These are phyloP conservation scores for Prototheca wickerhamii DNA, from an alignment of 163 green algal genomes.

Conservation along the genomic window DNA sequence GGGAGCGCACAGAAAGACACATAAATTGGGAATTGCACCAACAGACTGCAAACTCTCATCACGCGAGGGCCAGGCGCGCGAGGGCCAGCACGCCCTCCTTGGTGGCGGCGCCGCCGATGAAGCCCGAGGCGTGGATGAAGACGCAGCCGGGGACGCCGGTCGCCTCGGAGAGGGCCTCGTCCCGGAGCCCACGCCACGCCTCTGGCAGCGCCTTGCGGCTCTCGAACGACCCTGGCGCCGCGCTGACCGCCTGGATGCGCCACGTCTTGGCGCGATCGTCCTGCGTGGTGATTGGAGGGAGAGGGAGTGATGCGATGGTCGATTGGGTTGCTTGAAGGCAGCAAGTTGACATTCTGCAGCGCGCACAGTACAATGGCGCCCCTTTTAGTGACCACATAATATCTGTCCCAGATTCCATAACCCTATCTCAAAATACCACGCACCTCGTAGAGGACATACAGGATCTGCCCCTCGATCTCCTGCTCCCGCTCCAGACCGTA, in stretches of 20 bases:
- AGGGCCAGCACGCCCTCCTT: constrained; percentile 31
- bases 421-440: neutral
- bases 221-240: constrained; percentile 66
- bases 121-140: constrained; percentile 91
- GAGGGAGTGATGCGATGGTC: neutral
- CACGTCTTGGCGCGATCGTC: constrained; percentile 73
- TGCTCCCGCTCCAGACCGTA: constrained; percentile 84
- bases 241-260: constrained; percentile 81
- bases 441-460: constrained; percentile 50
- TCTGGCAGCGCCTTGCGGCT: constrained; percentile 66
- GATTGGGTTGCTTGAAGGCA: too few relatives aligned
- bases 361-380: neutral
- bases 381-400: neutral
- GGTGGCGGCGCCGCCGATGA: constrained; percentile 64
- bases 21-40: neutral
- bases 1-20: neutral
- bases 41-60: neutral
- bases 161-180: constrained; percentile 58
- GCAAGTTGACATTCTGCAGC: neutral
- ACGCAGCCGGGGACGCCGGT: constrained; percentile 62
- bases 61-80: constrained; percentile 21
- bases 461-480: constrained; percentile 32
- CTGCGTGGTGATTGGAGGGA: constrained; percentile 15
- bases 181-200: constrained; percentile 76
- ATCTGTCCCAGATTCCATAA: neutral